These are phyloP conservation scores for Candida alai DNA, from an alignment of 805 yeast species.

Conservation along the genomic window DNA sequence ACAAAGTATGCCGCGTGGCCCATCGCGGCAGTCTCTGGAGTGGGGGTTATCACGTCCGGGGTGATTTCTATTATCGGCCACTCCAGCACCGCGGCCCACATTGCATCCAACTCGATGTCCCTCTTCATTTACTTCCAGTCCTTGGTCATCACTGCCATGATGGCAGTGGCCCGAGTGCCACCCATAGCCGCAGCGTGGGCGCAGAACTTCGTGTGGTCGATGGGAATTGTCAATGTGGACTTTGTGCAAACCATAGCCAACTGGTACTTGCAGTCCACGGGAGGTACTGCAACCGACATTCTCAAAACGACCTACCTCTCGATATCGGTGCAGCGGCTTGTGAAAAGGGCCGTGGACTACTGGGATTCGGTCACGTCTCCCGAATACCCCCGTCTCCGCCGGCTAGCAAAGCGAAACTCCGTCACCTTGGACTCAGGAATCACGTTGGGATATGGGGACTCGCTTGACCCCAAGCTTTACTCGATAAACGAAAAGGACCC, in stretches of 20 bases:
- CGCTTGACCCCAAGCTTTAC: constrained; percentile 47
- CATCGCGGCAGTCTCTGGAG: constrained; percentile 84
- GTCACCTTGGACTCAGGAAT: constrained; percentile 38
- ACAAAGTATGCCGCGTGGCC: constrained; percentile 94
- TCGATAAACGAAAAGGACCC: constrained; percentile 68
- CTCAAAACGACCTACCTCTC: constrained; percentile 66
- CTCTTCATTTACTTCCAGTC: constrained; percentile 92
- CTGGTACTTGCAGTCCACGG: constrained; percentile 96
- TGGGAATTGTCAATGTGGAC: constrained; percentile 76
- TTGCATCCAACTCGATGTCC: constrained; percentile 93
- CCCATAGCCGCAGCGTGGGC: constrained; percentile 99
- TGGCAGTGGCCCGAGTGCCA: constrained; percentile 89
- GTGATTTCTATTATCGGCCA: constrained; percentile 84
- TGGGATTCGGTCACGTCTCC: constrained; percentile 6
- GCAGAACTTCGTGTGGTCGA: constrained; percentile 93
- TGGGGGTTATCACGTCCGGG: constrained; percentile 86
- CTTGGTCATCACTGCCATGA: constrained; percentile 88
- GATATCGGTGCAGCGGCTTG: constrained; percentile 72
- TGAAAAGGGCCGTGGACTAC: constrained; percentile 23
- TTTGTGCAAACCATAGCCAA: constrained; percentile 81
- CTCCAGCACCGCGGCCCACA: constrained; percentile 90
- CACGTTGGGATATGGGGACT: constrained; percentile 41
- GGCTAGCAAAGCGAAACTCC: constrained; percentile 23
- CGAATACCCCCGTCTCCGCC: constrained; percentile 4
- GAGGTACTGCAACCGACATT: constrained; percentile 80